These are phyloP conservation scores for Sugiyamaella xylanicola DNA, from an alignment of 1,139 yeast species.

Conservation along the genomic window DNA sequence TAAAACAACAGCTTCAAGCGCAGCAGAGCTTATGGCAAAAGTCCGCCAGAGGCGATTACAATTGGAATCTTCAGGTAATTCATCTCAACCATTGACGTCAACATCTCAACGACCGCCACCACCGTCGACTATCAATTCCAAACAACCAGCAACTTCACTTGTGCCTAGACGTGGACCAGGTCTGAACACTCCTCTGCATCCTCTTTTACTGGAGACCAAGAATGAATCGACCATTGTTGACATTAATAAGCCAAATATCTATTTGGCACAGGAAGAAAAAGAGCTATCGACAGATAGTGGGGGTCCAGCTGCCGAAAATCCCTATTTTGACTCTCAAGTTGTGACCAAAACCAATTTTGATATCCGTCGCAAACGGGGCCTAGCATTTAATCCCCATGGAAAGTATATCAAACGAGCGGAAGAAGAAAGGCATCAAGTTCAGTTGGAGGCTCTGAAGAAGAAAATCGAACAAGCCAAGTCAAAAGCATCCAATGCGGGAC, in stretches of 20 bases:
- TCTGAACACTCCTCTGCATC: slow-evolving; percentile 61
- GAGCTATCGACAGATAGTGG: slow-evolving; percentile 29
- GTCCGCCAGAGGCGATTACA: slow-evolving; percentile 23
- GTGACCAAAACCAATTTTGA: slow-evolving; percentile 33
- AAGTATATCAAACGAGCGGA: slow-evolving; percentile 62
- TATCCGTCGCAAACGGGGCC: slow-evolving; percentile 42
- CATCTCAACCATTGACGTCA: background rate
- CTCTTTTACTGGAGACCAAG: slow-evolving; percentile 46
- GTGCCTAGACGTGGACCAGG: slow-evolving; percentile 42
- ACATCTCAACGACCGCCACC: background rate
- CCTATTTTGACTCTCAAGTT: slow-evolving; percentile 56
- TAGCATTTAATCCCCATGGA: slow-evolving; percentile 61
- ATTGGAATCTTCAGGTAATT: slow-evolving; percentile 1
- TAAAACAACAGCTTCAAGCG: slow-evolving; percentile 7
- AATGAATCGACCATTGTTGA: background rate
- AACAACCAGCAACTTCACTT: background rate
- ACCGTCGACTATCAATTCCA: background rate
- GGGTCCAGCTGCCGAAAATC: slow-evolving; percentile 54
- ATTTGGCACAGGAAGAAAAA: background rate
- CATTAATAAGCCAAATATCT: slow-evolving; percentile 14
- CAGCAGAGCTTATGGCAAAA: slow-evolving; percentile 20
- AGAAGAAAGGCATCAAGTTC: slow-evolving; percentile 49
- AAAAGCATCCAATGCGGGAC: slow-evolving; percentile 41
- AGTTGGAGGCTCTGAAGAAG: slow-evolving; percentile 42
- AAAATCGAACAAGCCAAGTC: slow-evolving; percentile 34